phyloP scores from a whole-genome alignment of 2,329 filamentous ascomycete species.

The Pseudocercospora musae region DNA sequence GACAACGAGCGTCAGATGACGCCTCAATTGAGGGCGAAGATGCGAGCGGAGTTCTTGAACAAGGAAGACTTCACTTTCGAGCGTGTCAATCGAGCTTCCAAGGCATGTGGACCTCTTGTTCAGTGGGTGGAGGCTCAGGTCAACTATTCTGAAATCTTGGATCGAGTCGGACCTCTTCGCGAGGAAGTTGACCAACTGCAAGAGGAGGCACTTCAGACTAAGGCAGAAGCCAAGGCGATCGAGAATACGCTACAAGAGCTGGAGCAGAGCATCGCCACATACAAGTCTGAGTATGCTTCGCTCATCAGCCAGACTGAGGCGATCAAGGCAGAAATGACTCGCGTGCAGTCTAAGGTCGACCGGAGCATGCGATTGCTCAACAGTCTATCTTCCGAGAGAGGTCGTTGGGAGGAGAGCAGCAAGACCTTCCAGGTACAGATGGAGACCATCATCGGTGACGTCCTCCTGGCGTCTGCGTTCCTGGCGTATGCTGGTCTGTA shows the following conservation, averaged over 20 bases:
- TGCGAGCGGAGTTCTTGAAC: slow-evolving; percentile 87
- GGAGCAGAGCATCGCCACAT: slow-evolving; percentile 86
- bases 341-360: slow-evolving; percentile 97
- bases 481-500: slow-evolving; percentile 95
- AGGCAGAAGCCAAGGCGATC: slow-evolving; percentile 87
- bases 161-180: slow-evolving; percentile 86
- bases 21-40: slow-evolving; percentile 71
- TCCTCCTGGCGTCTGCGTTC: slow-evolving; percentile 94
- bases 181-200: slow-evolving; percentile 86
- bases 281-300: slow-evolving; percentile 93
- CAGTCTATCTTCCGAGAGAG: slow-evolving; percentile 88
- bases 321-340: slow-evolving; percentile 94
- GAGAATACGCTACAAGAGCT: slow-evolving; percentile 80
- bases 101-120: slow-evolving; percentile 92
- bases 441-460: slow-evolving; percentile 90
- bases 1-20: slow-evolving; percentile 97
- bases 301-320: slow-evolving; percentile 96
- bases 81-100: slow-evolving; percentile 91
- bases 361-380: slow-evolving; percentile 91
- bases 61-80: slow-evolving; percentile 96
- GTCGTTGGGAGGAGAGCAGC: slow-evolving; percentile 94
- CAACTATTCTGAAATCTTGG: slow-evolving; percentile 94
- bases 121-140: slow-evolving; percentile 98
- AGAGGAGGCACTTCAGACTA: slow-evolving; percentile 84
- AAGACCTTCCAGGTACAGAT: slow-evolving; percentile 98